Conservation (phyloP, 2,329 filamentous ascomycete genomes). For the Dactylellina parvicollis region DNA sequence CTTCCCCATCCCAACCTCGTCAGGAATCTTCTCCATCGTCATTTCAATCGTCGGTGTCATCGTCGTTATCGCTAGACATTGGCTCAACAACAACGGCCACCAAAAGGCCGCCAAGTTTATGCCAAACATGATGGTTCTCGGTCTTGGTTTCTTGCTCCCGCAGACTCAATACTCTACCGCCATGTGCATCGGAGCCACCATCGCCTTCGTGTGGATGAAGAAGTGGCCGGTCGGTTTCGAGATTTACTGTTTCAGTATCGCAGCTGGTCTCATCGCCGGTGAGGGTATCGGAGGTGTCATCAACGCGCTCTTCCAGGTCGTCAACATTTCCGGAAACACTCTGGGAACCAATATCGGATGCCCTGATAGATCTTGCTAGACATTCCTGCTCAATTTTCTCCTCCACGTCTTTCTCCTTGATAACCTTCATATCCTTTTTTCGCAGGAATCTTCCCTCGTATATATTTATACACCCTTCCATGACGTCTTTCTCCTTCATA, state of each 20-base stretch:
- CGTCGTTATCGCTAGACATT: constrained; percentile 68
- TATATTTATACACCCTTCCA: constrained; percentile 12
- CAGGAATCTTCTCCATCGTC: constrained; percentile 69
- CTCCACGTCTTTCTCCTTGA: neutral
- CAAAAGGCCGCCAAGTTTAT: constrained; percentile 67
- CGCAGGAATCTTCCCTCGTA: neutral
- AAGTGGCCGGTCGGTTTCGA: constrained; percentile 67
- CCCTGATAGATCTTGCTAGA: constrained; percentile 58
- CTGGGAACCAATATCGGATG: constrained; percentile 63
- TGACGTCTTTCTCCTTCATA: neutral
- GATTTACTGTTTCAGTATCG: constrained; percentile 70
- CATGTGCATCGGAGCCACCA: constrained; percentile 68
- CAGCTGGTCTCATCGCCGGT: constrained; percentile 71
- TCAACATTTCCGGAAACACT: constrained; percentile 58
- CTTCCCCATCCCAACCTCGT: constrained; percentile 68
- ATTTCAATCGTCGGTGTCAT: constrained; percentile 66
- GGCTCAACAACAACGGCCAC: constrained; percentile 65
- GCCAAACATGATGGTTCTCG: constrained; percentile 72
- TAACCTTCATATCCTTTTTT: neutral
- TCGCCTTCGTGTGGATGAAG: constrained; percentile 68
- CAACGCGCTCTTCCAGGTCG: constrained; percentile 67
- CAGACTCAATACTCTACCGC: constrained; percentile 69
- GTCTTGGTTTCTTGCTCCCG: constrained; percentile 69
- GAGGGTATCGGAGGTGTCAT: constrained; percentile 73
- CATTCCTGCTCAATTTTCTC: neutral